Conservation (phyloP, 2,329 filamentous ascomycete species). For the Arthroderma sp. region DNA sequence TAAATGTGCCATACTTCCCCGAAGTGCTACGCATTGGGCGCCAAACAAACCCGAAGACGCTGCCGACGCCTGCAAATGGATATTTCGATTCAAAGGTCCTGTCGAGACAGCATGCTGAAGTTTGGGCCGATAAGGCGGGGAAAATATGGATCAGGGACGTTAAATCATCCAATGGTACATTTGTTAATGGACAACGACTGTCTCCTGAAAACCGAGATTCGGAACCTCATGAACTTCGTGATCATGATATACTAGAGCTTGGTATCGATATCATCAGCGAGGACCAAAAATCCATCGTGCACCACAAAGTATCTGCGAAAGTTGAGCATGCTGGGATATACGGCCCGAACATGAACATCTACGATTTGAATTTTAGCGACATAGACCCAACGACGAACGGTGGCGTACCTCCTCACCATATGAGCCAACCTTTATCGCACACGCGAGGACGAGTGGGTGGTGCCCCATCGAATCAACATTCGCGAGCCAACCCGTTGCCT, state of each 20-base stretch:
- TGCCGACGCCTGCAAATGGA: conserved; percentile 80
- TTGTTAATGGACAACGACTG: conserved; percentile 82
- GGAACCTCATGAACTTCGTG: conserved; percentile 83
- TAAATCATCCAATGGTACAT: conserved; percentile 97
- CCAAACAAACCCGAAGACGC: conserved; percentile 92
- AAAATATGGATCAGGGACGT: conserved; percentile 95
- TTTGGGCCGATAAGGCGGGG: conserved; percentile 73
- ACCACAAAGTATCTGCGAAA: conserved; percentile 94
- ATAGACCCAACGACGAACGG: conserved; percentile 65
- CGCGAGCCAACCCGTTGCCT: conserved; percentile 27
- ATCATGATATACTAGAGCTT: conserved; percentile 81
- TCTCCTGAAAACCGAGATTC: conserved; percentile 94
- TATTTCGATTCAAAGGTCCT: conserved; percentile 98
- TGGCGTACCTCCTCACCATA: conserved; percentile 55
- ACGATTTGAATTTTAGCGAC: conserved; percentile 87
- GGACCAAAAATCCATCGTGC: conserved; percentile 95
- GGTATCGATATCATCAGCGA: conserved; percentile 98
- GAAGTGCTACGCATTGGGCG: conserved; percentile 89
- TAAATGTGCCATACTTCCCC: conserved; percentile 82
- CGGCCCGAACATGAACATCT: conserved; percentile 50
- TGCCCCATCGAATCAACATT: conserved; percentile 52
- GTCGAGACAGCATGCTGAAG: conserved; percentile 88
- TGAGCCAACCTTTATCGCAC: conserved; percentile 50
- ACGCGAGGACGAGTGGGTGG: conserved; percentile 57
- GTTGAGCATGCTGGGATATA: conserved; percentile 89